Evolutionary conservation across 345 rosid genomes (phyloP).

Genomic region (Sonneratia alba): DNA sequence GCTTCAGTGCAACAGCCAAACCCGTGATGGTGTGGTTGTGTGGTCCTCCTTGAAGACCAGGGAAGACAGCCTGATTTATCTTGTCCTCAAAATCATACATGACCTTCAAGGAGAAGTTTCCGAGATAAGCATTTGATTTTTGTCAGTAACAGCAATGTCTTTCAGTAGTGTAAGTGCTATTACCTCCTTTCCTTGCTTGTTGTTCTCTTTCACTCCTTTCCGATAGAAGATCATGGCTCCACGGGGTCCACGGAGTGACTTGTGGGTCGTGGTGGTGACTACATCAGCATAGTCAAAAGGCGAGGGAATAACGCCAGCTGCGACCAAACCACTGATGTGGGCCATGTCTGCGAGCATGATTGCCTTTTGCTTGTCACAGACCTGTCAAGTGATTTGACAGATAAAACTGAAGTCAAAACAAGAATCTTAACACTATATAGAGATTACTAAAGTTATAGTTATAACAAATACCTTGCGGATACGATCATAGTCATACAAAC

Average conservation of each 20-base stretch:
- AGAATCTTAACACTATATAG: neutral
- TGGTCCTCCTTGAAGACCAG: conserved; percentile 99
- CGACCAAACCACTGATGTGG: conserved; percentile 95
- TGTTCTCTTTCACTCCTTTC: conserved; percentile 81
- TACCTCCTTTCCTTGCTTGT: conserved; percentile 96
- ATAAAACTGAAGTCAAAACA: neutral
- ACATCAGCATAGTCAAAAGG: conserved; percentile 98
- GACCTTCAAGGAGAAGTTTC: conserved; percentile 30
- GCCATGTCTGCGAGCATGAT: conserved; percentile 95
- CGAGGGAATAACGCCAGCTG: conserved; percentile 92
- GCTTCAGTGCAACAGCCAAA: conserved; percentile 92
- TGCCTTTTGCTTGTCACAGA: conserved; percentile 96
- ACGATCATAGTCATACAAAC: conserved; percentile 84
- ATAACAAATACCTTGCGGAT: conserved; percentile 58
- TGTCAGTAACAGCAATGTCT: neutral
- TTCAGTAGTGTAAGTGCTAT: neutral
- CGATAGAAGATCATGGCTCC: conserved; percentile 99
- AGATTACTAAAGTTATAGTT: neutral
- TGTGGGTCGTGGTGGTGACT: conserved; percentile 97
- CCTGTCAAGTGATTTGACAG: conserved; percentile 31
- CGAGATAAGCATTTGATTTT: neutral
- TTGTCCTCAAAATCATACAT: conserved; percentile 90
- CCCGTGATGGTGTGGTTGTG: conserved; percentile 98
- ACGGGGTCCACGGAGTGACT: conserved; percentile 98
- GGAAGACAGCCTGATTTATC: conserved; percentile 95